phyloP scores from a whole-genome alignment of 1,284 basidiomycete genomes.

The Schizopora paradoxa region DNA sequence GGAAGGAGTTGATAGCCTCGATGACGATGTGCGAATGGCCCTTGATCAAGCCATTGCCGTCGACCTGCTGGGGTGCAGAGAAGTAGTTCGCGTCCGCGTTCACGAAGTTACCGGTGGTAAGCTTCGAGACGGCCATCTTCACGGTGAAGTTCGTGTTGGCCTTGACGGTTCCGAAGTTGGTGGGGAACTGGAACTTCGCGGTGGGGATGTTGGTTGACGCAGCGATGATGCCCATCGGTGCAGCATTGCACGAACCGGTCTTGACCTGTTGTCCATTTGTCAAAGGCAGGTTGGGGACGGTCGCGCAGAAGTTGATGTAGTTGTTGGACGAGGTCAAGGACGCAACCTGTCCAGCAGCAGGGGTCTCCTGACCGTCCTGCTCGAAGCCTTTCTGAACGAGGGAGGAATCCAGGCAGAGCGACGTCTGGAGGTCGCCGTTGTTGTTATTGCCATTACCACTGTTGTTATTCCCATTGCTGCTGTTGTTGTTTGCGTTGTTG shows the following conservation, averaged over 20 bases:
- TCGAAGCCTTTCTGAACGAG: slow-evolving; percentile 43
- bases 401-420: slow-evolving; percentile 35
- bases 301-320: slow-evolving; percentile 48
- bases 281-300: slow-evolving; percentile 31
- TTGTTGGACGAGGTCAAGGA: slow-evolving; percentile 47
- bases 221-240: slow-evolving; percentile 50
- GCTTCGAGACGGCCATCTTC: slow-evolving; percentile 37
- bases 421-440: slow-evolving; percentile 27
- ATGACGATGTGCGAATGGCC: slow-evolving; percentile 61
- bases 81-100: slow-evolving; percentile 48
- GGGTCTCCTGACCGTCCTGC: slow-evolving; percentile 38
- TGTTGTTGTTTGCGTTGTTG: slow-evolving; percentile 10
- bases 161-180: slow-evolving; percentile 41
- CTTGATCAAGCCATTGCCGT: slow-evolving; percentile 34
- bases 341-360: slow-evolving; percentile 34
- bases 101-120: slow-evolving; percentile 48
- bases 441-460: slow-evolving; percentile 7
- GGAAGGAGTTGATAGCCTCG: slow-evolving; percentile 40
- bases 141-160: slow-evolving; percentile 47
- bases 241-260: slow-evolving; percentile 56
- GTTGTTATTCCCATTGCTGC: slow-evolving; percentile 1
- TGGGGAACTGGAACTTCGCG: slow-evolving; percentile 46
- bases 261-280: slow-evolving; percentile 43
- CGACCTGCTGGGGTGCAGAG: slow-evolving; percentile 42
- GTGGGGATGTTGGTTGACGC: slow-evolving; percentile 45